Base-by-base conservation (phyloP, 176 grass and related monocot species). In the Thalia dealbata region DNA sequence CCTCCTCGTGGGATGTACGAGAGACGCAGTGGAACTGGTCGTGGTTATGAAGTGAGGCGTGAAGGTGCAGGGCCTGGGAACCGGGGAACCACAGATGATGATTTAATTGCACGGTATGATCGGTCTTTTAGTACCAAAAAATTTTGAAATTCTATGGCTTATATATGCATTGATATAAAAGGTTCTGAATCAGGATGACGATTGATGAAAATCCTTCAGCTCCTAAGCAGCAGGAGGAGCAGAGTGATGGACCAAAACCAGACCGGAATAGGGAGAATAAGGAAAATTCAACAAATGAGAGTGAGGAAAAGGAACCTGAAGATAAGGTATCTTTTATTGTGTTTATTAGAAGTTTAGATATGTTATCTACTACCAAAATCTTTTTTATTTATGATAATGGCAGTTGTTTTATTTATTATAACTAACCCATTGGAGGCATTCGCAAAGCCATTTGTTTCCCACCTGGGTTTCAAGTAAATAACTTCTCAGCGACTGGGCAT, bases 11-110 rank as follows among this genome's bases (percentile, higher is more conserved):
- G 72, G n/a, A 3, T 42, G 7, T 74, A 74, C 23, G 72, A 74
- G 29, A 32, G 72, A n/a, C 72, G n/a, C 22, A 74, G 72, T 26
- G 72, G 72, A 25, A 61, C 72, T 44, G 54, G 72, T 32, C 52
- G 32, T 13, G 72, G 72, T 42, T 74, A 60, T 43, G 72, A 74
- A 27, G 15, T 61, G 29, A 74, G 61, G 35, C 30, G 72, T 12
- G 54, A 74, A 8, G 72, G 72, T 2, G 10, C 72, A 26, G 54
- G 72, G n/a, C 72, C 21, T 14, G 72, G 54, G 22, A 74, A 74
- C 32, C 61, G 72, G 72, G 72, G 72, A 23, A 74, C 72, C 0
- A 14, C 72, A 14, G 22, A 58, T 14, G 72, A 74, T 74, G 30
- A 61, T 74, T 28, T 27, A 28, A 30, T 74, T 74, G 72, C 52